A percentile compares a stretch with the other conserved stretches of the same genome.
Evolutionary conservation across 495 filamentous ascomycete genomes (phyloP).

Genomic region (Penicillium tannophilum): DNA sequence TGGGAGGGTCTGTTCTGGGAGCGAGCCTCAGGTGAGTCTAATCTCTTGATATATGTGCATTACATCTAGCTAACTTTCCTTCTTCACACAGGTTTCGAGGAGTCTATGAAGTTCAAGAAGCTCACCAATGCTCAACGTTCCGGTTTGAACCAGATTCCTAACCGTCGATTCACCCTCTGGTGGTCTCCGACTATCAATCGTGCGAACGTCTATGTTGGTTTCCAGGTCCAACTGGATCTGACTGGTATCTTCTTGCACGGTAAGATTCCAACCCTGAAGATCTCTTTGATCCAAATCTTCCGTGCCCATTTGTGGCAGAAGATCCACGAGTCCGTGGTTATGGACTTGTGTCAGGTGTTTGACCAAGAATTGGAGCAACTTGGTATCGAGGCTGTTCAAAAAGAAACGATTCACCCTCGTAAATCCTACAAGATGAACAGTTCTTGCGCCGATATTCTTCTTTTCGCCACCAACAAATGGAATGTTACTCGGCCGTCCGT

Average conservation of each 20-base stretch:
- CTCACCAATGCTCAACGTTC: constrained; percentile 97
- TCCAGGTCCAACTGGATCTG: constrained; percentile 98
- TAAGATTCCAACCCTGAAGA: constrained; percentile 98
- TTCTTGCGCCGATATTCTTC: constrained; percentile 95
- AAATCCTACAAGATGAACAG: constrained; percentile 99
- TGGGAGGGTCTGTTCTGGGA: constrained; percentile 99
- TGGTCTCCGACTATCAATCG: constrained; percentile 82
- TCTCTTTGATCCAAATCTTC: constrained; percentile 99
- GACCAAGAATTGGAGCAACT: constrained; percentile 96
- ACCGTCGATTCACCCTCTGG: constrained; percentile 98
- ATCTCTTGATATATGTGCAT: too few relatives aligned
- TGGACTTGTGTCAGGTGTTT: constrained; percentile 99
- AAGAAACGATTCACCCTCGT: constrained; percentile 98
- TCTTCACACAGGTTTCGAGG: constrained; percentile 66
- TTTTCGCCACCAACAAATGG: constrained; percentile 99
- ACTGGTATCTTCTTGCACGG: constrained; percentile 99
- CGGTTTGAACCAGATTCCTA: constrained; percentile 99
- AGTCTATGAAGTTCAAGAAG: constrained; percentile 98
- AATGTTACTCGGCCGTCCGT: constrained; percentile 93
- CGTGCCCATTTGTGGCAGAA: constrained; percentile 99
- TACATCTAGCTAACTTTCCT: constrained; percentile 46
- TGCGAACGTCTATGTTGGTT: constrained; percentile 74
- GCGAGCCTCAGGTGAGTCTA: neutral
- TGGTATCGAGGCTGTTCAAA: constrained; percentile 97
- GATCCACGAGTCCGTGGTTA: constrained; percentile 98